phyloP scores from a whole-genome alignment of 805 yeast genomes.

The Yarrowia keelungensis region DNA sequence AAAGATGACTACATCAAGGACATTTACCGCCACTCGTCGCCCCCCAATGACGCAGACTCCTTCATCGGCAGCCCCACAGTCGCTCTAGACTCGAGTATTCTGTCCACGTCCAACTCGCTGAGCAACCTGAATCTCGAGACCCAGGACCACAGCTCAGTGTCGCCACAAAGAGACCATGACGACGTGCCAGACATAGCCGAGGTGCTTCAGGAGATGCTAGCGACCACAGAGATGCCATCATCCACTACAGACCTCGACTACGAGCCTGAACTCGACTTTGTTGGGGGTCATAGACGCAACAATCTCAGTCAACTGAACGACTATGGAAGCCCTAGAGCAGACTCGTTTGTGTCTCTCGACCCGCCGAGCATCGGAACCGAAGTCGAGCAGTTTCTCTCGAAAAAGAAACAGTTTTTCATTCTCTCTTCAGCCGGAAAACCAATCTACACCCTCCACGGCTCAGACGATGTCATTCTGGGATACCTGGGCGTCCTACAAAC shows the following conservation, averaged over 20 bases:
- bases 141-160: not conserved
- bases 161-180: conserved; percentile 9
- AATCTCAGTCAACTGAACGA: conserved; percentile 26
- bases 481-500: conserved; percentile 85
- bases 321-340: conserved; percentile 2
- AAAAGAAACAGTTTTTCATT: conserved; percentile 74
- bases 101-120: conserved; percentile 18
- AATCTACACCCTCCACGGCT: conserved; percentile 77
- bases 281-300: conserved; percentile 28
- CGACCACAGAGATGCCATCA: conserved; percentile 18
- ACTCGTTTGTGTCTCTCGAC: conserved; percentile 32
- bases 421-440: conserved; percentile 89
- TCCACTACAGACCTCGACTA: not conserved
- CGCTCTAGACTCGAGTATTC: not conserved
- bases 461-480: conserved; percentile 69
- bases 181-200: conserved; percentile 32
- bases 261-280: conserved; percentile 36
- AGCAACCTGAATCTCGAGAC: conserved; percentile 21
- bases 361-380: conserved; percentile 23
- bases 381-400: conserved; percentile 49
- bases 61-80: conserved; percentile 21
- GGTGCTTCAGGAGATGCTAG: conserved; percentile 26
- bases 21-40: conserved; percentile 32
- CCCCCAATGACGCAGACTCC: conserved; percentile 19
- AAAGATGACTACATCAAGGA: conserved; percentile 35